Evolutionary conservation across 2,329 filamentous ascomycete species (phyloP).

Genomic region (Graphium sp.): DNA sequence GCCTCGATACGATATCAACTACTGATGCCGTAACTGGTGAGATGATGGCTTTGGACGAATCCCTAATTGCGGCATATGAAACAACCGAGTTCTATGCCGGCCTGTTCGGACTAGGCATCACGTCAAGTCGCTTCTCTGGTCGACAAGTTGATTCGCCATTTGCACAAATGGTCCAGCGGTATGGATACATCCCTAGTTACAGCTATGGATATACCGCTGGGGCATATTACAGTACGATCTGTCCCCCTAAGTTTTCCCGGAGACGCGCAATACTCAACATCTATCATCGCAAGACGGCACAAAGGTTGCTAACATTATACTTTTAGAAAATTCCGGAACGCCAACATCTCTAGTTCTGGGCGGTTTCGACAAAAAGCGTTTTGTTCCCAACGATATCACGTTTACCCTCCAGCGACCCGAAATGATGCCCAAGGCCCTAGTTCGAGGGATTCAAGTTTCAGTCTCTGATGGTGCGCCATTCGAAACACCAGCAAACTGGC

Average conservation of each 20-base stretch:
- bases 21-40: constrained; percentile 19
- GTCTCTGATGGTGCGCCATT: constrained; percentile 13
- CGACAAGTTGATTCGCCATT: constrained; percentile 32
- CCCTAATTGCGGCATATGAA: constrained; percentile 34
- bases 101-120: constrained; percentile 38
- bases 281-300: neutral
- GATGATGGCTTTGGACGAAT: constrained; percentile 22
- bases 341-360: constrained; percentile 49
- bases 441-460: constrained; percentile 36
- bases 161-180: constrained; percentile 38
- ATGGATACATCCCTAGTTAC: constrained; percentile 49
- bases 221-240: constrained; percentile 47
- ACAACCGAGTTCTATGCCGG: constrained; percentile 37
- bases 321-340: constrained; percentile 19
- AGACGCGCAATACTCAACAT: neutral
- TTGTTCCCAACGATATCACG: constrained; percentile 39
- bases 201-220: constrained; percentile 65
- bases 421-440: constrained; percentile 38
- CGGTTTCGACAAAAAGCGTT: constrained; percentile 46
- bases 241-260: neutral
- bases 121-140: constrained; percentile 31
- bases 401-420: constrained; percentile 40
- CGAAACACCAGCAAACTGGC: constrained; percentile 19
- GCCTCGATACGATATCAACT: constrained; percentile 29
- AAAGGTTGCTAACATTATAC: constrained; percentile 8